These are phyloP conservation scores for Cichorium intybus DNA, from an alignment of 140 eudicot genomes.

Conservation along the genomic window DNA sequence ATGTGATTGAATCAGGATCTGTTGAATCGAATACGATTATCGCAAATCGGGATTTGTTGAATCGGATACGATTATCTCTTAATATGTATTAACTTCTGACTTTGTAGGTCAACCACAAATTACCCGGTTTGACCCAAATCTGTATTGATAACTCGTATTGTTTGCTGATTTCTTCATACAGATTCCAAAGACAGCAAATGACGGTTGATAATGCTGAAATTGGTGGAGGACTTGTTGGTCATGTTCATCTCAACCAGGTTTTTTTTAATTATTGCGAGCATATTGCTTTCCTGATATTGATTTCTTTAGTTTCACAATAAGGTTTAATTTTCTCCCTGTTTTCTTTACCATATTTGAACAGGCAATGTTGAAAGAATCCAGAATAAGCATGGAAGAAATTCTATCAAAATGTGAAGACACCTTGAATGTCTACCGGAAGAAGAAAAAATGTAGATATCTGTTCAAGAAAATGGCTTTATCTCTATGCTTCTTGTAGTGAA, in stretches of 20 bases:
- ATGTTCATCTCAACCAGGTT: conserved; percentile 82
- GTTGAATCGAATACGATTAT: too few species aligned
- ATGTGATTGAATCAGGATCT: too few species aligned
- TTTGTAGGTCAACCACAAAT: not conserved
- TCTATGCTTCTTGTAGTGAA: conserved; percentile 67
- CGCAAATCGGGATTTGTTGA: too few species aligned
- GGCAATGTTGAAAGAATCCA: conserved; percentile 50
- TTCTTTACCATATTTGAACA: conserved; percentile 30
- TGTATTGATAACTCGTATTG: not conserved
- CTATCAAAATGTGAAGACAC: conserved; percentile 71
- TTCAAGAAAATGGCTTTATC: conserved; percentile 59
- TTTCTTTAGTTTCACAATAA: not conserved
- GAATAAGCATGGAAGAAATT: conserved; percentile 55
- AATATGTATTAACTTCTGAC: not conserved
- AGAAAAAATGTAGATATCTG: conserved; percentile 55
- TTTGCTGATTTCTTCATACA: conserved; percentile 27
- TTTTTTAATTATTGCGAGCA: not conserved
- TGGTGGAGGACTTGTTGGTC: conserved; percentile 81
- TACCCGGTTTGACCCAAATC: not conserved
- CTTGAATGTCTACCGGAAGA: conserved; percentile 47
- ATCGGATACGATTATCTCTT: too few species aligned
- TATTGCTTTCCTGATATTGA: conserved; percentile 1
- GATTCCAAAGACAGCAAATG: conserved; percentile 42
- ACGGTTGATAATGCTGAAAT: conserved; percentile 39
- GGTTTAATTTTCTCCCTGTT: conserved; percentile 11